These are phyloP conservation scores for Cordyceps cicadae DNA, from an alignment of 2,329 filamentous ascomycete genomes.

Conservation along the genomic window DNA sequence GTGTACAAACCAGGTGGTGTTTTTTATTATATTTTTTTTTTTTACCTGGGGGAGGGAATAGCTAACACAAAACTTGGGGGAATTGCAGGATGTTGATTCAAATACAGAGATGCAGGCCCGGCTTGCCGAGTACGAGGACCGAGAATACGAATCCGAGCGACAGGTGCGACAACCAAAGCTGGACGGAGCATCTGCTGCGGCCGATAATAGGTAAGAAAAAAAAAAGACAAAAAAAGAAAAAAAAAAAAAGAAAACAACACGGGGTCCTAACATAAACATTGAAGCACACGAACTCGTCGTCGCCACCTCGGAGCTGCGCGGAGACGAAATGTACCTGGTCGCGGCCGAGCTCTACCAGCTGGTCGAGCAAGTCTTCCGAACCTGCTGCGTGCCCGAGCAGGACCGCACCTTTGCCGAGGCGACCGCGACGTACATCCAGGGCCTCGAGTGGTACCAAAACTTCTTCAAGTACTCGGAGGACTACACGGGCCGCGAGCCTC, in stretches of 20 bases:
- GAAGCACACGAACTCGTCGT: background rate
- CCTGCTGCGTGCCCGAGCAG: background rate
- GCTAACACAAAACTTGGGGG: too few relatives aligned
- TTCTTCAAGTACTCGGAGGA: background rate
- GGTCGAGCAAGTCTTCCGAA: background rate
- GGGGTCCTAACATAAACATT: too few relatives aligned
- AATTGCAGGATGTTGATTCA: background rate
- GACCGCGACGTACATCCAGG: background rate
- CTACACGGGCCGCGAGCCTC: background rate
- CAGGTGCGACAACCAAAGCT: background rate
- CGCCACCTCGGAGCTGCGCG: background rate
- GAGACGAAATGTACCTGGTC: background rate
- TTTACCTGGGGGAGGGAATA: too few relatives aligned
- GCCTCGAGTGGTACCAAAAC: slow-evolving; percentile 4
- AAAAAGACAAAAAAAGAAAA: too few relatives aligned
- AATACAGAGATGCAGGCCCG: background rate
- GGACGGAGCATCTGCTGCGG: background rate
- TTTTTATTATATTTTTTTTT: too few relatives aligned
- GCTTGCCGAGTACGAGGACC: background rate
- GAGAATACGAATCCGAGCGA: background rate
- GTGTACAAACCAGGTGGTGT: too few relatives aligned
- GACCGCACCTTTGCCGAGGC: background rate
- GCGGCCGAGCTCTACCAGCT: background rate
- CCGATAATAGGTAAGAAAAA: background rate
- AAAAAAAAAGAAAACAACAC: too few relatives aligned